phyloP scores from a whole-genome alignment of 1,284 basidiomycete species.

The Puccinia sorghi region DNA sequence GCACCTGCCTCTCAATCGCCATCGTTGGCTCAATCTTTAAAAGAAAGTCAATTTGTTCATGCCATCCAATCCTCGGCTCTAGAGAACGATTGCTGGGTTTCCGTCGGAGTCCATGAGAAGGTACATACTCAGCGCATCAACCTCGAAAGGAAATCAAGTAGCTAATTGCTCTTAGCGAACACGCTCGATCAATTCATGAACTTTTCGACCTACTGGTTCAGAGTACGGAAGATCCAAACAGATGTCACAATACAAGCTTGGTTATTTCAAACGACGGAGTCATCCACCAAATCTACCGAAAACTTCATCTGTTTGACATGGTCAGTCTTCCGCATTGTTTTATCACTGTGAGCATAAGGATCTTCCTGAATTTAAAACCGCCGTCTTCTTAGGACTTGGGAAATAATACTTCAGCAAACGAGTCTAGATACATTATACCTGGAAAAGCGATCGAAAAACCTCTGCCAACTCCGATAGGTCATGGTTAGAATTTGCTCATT shows the following conservation, averaged over 20 bases:
- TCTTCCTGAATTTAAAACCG: not conserved
- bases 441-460: slow-evolving; percentile 5
- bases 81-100: slow-evolving; percentile 54
- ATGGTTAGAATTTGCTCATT: not conserved
- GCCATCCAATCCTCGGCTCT: slow-evolving; percentile 54
- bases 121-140: slow-evolving; percentile 12
- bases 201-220: slow-evolving; percentile 44
- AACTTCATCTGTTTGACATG: slow-evolving; percentile 51
- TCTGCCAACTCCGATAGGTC: slow-evolving; percentile 19
- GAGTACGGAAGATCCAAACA: slow-evolving; percentile 50
- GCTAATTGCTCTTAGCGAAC: no score
- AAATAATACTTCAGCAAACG: slow-evolving; percentile 11
- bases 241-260: slow-evolving; percentile 58
- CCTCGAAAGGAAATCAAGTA: not conserved
- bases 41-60: slow-evolving; percentile 54
- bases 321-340: not conserved
- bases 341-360: not conserved
- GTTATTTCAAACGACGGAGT: slow-evolving; percentile 55
- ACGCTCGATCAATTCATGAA: no score
- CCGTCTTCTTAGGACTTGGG: not conserved
- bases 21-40: slow-evolving; percentile 53
- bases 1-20: slow-evolving; percentile 53
- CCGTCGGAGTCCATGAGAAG: slow-evolving; percentile 57
- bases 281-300: slow-evolving; percentile 55
- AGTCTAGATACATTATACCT: slow-evolving; percentile 23